Evolutionary conservation across 495 filamentous ascomycete species (phyloP).

Genomic region (Aspergillus olivimuriae): DNA sequence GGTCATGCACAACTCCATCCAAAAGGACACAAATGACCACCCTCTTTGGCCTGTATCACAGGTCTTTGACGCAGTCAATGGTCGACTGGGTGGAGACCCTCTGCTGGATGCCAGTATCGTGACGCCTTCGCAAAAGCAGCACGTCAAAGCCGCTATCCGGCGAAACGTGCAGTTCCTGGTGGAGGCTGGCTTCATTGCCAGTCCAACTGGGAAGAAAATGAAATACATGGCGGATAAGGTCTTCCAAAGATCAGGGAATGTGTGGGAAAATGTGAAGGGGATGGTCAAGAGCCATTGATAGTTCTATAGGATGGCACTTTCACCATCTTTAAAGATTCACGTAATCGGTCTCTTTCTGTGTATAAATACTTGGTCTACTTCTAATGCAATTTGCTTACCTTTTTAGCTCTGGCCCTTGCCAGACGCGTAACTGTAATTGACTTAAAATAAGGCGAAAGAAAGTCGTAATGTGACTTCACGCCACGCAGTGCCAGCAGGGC

Average conservation of each 20-base stretch:
- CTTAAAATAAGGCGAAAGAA: no score
- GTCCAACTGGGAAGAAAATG: slow-evolving; percentile 12
- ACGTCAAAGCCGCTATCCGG: slow-evolving; percentile 14
- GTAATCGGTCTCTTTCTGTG: neutral
- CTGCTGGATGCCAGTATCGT: slow-evolving; percentile 8
- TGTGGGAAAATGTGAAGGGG: slow-evolving; percentile 15
- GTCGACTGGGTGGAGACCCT: slow-evolving; percentile 15
- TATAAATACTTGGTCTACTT: neutral
- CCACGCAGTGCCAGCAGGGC: no score
- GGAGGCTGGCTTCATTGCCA: slow-evolving; percentile 18
- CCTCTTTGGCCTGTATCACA: slow-evolving; percentile 26
- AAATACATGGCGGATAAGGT: slow-evolving; percentile 14
- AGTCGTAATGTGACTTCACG: no score
- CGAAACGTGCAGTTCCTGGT: slow-evolving; percentile 20
- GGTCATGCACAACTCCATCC: slow-evolving; percentile 11
- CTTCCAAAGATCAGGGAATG: slow-evolving; percentile 13
- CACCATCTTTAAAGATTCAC: neutral
- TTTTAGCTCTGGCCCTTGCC: no score
- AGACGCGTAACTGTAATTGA: no score
- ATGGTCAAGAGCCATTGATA: slow-evolving; percentile 2
- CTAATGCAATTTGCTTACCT: neutral
- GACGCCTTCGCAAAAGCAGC: slow-evolving; percentile 6
- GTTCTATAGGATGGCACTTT: slow-evolving; percentile 7
- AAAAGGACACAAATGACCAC: slow-evolving; percentile 13
- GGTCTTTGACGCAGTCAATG: slow-evolving; percentile 17